Conservation (phyloP, 768 basidiomycete species). For the Boletus fagicola region DNA sequence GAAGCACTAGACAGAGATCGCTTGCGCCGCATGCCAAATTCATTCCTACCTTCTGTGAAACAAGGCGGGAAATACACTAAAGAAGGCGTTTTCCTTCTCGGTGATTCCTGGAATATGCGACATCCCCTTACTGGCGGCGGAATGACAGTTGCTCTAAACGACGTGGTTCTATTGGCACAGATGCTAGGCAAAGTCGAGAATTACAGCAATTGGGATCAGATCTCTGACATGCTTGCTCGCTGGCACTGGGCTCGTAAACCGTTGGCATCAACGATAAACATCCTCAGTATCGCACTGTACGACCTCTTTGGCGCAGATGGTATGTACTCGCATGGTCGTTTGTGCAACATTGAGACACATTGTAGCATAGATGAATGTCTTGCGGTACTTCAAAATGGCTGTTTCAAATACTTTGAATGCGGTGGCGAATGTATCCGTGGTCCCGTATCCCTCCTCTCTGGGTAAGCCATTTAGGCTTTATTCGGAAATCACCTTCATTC, state of each 20-base stretch:
- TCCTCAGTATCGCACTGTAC: constrained; percentile 89
- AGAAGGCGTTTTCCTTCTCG: constrained; percentile 78
- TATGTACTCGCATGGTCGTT: constrained; percentile 37
- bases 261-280: constrained; percentile 84
- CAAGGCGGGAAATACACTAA: constrained; percentile 53
- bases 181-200: constrained; percentile 50
- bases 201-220: constrained; percentile 48
- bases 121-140: constrained; percentile 98
- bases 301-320: constrained; percentile 94
- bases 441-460: constrained; percentile 87
- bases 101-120: constrained; percentile 99
- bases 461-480: constrained; percentile 46
- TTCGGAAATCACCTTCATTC: background rate
- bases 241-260: constrained; percentile 92
- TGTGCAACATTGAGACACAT: constrained; percentile 1
- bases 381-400: constrained; percentile 69
- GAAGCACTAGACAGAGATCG: constrained; percentile 75
- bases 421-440: constrained; percentile 88
- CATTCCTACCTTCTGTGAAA: constrained; percentile 78
- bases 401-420: constrained; percentile 95
- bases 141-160: constrained; percentile 94
- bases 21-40: constrained; percentile 91
- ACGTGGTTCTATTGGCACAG: constrained; percentile 71
- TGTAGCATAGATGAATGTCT: constrained; percentile 57
- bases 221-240: constrained; percentile 51